Evolutionary conservation across 768 basidiomycete genomes (phyloP), one percentile per base, ranked within the genome.

Genomic region (Lentinula boryana): DNA sequence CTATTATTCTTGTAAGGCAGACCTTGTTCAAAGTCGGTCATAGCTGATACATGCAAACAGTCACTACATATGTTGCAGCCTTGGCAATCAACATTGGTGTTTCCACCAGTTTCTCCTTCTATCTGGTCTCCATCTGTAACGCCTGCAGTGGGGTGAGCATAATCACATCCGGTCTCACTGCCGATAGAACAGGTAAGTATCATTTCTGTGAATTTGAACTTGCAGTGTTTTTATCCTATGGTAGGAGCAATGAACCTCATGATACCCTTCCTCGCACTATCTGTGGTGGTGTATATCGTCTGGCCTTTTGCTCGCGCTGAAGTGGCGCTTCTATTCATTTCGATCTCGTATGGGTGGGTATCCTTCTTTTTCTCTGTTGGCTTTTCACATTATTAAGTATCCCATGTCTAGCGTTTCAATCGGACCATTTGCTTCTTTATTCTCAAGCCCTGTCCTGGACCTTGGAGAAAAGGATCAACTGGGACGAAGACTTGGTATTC

Each of bases 161-260:
- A 4, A 59, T 82, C 15, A 21, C 64, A 0, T 70, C 69, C 0
- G 81, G 80, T 44, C 35, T 76, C 23, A 50, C 77, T 3, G 75
- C 74, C 2, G 80, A 82, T 65, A 65, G 66, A 48, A 5, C 75
- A 8, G 80, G 80, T 76, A 32, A 41, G 72, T 31, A 7, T 51
- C 9, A 16, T 32, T 48, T 33, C 8, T 27, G 0, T 31, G 27
- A 13, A 16, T 40, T 41, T 31, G 27, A 13, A 16, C 35, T 41
- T 41, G 15, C 23, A 3, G 32, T 4, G 33, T 2, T 31, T 13
- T 48, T 27, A 48, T 1, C 13, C 12, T 21, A 13, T 18, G 10
- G 27, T 56, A 78, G 84, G 84, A n/a, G 64, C 77, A 0, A 65
- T 84, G 38, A 85, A 79, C 61, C 66, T 81, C 50, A 76, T 83